Conservation (phyloP, 1,284 basidiomycete species). For the Trametes versicolor region DNA sequence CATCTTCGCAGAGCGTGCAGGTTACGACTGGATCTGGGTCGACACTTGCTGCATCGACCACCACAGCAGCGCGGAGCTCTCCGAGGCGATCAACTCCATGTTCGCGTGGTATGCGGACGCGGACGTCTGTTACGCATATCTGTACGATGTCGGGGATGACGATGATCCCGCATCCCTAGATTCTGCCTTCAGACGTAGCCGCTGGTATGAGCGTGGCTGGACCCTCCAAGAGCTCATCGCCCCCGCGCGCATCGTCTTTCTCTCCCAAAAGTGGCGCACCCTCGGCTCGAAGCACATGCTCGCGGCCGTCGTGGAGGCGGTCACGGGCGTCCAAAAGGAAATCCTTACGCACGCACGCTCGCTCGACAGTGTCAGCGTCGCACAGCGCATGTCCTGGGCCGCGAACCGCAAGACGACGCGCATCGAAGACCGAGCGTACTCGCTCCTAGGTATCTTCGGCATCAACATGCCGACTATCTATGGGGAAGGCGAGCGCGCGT, state of each 20-base stretch:
- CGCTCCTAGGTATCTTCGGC: conserved; percentile 1
- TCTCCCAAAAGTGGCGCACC: conserved; percentile 14
- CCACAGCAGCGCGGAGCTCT: neutral
- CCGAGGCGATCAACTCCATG: conserved; percentile 3
- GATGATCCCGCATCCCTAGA: conserved; percentile 6
- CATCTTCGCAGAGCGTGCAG: conserved; percentile 6
- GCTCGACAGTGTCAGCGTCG: conserved; percentile 16
- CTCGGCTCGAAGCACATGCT: conserved; percentile 15
- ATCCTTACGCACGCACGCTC: conserved; percentile 9
- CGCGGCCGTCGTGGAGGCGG: conserved; percentile 2
- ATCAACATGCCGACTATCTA: conserved; percentile 4
- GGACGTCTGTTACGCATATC: conserved; percentile 22
- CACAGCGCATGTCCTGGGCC: conserved; percentile 30
- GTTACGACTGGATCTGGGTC: conserved; percentile 20
- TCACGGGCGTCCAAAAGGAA: conserved; percentile 17
- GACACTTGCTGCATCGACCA: conserved; percentile 8
- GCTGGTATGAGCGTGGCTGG: conserved; percentile 19
- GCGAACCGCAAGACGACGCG: conserved; percentile 12
- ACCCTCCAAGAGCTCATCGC: conserved; percentile 10
- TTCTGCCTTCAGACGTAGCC: conserved; percentile 13
- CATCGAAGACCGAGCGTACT: conserved; percentile 21
- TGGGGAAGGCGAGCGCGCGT: conserved; percentile 19
- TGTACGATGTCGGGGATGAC: conserved; percentile 18
- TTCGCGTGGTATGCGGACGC: conserved; percentile 22
- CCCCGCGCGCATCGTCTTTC: conserved; percentile 14